phyloP scores from a whole-genome alignment of 768 basidiomycete species.

The Postia placenta region DNA sequence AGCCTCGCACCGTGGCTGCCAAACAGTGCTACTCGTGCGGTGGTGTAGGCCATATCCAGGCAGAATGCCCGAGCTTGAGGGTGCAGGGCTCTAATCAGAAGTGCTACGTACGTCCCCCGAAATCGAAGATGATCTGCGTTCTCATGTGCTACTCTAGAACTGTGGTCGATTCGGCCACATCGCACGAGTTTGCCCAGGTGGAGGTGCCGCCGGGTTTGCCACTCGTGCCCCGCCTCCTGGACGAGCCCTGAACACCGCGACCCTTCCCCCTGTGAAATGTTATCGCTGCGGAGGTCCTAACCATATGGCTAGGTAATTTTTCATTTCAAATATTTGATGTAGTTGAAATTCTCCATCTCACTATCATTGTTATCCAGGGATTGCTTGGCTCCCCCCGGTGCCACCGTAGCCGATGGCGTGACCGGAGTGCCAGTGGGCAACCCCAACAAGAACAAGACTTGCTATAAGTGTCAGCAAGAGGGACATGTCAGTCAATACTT shows the following conservation, averaged over 20 bases:
- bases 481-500: constrained; percentile 61
- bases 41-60: constrained; percentile 86
- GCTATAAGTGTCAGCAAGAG: constrained; percentile 84
- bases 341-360: neutral
- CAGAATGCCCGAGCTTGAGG: constrained; percentile 79
- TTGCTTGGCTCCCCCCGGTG: constrained; percentile 70
- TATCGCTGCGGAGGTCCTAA: constrained; percentile 88
- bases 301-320: constrained; percentile 69
- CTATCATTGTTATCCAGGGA: constrained; percentile 45
- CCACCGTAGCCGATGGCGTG: constrained; percentile 40
- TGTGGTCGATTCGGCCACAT: constrained; percentile 83
- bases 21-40: constrained; percentile 95
- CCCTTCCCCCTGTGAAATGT: constrained; percentile 80
- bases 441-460: constrained; percentile 66
- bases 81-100: constrained; percentile 65
- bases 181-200: constrained; percentile 67
- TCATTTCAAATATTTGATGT: constrained; percentile 3
- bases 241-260: constrained; percentile 66
- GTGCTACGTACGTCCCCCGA: constrained; percentile 56
- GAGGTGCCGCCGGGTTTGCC: constrained; percentile 43
- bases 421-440: constrained; percentile 34
- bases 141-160: constrained; percentile 37
- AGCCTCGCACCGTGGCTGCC: constrained; percentile 72
- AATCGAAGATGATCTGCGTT: constrained; percentile 2
- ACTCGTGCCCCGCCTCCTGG: constrained; percentile 71